Conservation (phyloP, 23 red algal genomes). For the Gracilaria gracilis region DNA sequence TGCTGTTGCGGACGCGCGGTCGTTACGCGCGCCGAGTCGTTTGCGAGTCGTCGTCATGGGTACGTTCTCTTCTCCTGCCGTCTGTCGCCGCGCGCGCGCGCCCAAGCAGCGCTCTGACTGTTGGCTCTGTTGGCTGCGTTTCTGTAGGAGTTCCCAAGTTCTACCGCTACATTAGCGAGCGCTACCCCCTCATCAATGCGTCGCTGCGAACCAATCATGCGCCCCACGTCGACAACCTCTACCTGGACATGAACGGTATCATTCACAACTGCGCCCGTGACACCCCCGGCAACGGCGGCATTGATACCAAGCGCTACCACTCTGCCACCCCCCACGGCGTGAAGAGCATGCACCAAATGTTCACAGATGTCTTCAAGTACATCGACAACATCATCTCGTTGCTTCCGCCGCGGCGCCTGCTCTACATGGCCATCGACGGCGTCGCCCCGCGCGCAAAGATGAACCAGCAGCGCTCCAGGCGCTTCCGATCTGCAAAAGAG, state of each 20-base stretch:
- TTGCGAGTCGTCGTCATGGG: too few species aligned
- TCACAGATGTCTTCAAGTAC: conserved; percentile 87
- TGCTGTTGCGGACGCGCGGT: not conserved
- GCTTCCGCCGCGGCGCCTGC: conserved; percentile 67
- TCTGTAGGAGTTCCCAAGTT: conserved; percentile 91
- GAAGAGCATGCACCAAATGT: conserved; percentile 58
- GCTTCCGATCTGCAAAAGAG: conserved; percentile 84
- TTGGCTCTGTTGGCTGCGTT: not conserved
- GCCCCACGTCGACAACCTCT: conserved; percentile 91
- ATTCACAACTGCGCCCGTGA: conserved; percentile 89
- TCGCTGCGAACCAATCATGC: conserved; percentile 33
- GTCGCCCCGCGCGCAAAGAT: conserved; percentile 97
- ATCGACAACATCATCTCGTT: conserved; percentile 90
- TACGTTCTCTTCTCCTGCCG: too few species aligned
- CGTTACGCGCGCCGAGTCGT: not conserved
- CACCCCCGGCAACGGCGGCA: conserved; percentile 43
- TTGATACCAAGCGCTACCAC: conserved; percentile 66
- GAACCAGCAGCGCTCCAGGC: conserved; percentile 93
- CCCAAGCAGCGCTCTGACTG: not conserved
- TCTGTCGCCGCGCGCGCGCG: too few species aligned
- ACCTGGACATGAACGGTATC: conserved; percentile 97
- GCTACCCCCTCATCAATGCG: conserved; percentile 87
- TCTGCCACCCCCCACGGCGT: conserved; percentile 35
- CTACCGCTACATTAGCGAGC: conserved; percentile 95
- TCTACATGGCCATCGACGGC: conserved; percentile 93